Evolutionary conservation across 2,329 filamentous ascomycete genomes (phyloP).

Genomic region (Diaporthe australafricana): DNA sequence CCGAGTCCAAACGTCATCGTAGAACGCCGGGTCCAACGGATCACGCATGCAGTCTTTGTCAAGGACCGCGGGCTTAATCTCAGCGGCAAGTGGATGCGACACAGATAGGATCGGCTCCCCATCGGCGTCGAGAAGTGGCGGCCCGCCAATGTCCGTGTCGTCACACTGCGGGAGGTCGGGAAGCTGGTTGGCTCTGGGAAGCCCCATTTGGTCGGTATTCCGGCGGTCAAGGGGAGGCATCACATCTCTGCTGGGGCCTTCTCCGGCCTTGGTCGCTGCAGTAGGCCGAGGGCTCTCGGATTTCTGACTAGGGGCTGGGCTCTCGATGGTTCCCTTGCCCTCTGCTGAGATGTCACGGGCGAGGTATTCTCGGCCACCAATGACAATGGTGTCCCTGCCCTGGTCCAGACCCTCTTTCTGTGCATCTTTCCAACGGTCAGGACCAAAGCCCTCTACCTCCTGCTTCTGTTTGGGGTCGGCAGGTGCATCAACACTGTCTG

Average conservation of each 20-base stretch:
- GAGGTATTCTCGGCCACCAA: conserved; percentile 78
- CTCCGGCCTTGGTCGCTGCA: conserved; percentile 50
- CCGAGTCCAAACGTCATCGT: conserved; percentile 87
- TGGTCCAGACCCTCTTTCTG: conserved; percentile 69
- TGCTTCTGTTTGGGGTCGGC: conserved; percentile 72
- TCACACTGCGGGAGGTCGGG: conserved; percentile 77
- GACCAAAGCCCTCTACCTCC: conserved; percentile 83
- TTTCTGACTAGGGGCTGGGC: conserved; percentile 48
- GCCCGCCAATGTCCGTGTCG: conserved; percentile 86
- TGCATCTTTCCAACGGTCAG: conserved; percentile 79
- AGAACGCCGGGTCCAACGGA: conserved; percentile 84
- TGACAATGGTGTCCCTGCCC: conserved; percentile 78
- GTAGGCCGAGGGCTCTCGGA: conserved; percentile 38
- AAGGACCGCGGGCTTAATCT: conserved; percentile 79
- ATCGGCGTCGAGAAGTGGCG: conserved; percentile 68
- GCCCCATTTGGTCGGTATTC: conserved; percentile 74
- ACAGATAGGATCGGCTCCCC: conserved; percentile 58
- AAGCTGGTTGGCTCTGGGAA: conserved; percentile 77
- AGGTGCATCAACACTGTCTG: conserved; percentile 68
- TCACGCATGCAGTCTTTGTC: conserved; percentile 95
- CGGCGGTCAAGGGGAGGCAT: conserved; percentile 66
- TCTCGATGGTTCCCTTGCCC: conserved; percentile 69
- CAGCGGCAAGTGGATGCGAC: conserved; percentile 68
- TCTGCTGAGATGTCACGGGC: conserved; percentile 72
- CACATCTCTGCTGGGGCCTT: conserved; percentile 55